These are phyloP conservation scores for Conoideocrella luteorostrata DNA, from an alignment of 2,329 filamentous ascomycete species.

Conservation along the genomic window DNA sequence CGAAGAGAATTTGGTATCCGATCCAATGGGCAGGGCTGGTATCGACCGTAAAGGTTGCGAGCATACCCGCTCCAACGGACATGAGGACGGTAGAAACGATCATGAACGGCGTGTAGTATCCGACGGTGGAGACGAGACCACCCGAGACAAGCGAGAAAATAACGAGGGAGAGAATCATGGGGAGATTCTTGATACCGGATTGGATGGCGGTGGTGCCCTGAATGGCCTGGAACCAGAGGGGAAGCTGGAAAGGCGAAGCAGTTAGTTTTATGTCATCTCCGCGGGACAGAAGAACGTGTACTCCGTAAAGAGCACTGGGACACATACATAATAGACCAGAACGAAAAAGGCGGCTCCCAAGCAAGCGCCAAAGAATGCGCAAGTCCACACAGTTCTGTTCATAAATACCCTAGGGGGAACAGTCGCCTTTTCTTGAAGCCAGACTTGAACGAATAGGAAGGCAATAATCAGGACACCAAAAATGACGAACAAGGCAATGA, in stretches of 20 bases:
- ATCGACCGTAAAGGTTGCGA: slow-evolving; percentile 29
- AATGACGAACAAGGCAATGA: slow-evolving; percentile 9
- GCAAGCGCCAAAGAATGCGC: slow-evolving; percentile 18
- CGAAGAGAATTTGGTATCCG: slow-evolving; percentile 32
- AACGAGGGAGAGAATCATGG: slow-evolving; percentile 23
- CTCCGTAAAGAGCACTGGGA: not conserved
- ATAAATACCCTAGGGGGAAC: slow-evolving; percentile 9
- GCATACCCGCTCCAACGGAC: slow-evolving; percentile 31
- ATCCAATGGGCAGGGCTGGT: slow-evolving; percentile 18
- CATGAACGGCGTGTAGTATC: slow-evolving; percentile 37
- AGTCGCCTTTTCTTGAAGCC: slow-evolving; percentile 17
- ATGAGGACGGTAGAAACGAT: slow-evolving; percentile 25
- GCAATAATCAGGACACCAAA: slow-evolving; percentile 8
- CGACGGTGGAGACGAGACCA: slow-evolving; percentile 21
- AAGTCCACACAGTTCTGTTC: slow-evolving; percentile 19
- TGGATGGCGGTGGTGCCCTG: slow-evolving; percentile 24
- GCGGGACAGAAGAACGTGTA: too few relatives aligned
- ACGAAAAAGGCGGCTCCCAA: slow-evolving; percentile 14
- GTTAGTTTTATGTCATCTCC: slow-evolving; percentile 16
- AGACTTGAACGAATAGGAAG: slow-evolving; percentile 29
- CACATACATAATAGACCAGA: slow-evolving; percentile 12
- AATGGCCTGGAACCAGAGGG: slow-evolving; percentile 41
- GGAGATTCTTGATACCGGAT: slow-evolving; percentile 23
- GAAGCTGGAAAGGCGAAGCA: slow-evolving; percentile 28
- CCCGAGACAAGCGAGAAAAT: slow-evolving; percentile 21